A percentile compares a stretch with the other conserved stretches of the same genome.
Evolutionary conservation across 192 early-diverging fungal species (phyloP).

Genomic region (Thamnidium elegans): DNA sequence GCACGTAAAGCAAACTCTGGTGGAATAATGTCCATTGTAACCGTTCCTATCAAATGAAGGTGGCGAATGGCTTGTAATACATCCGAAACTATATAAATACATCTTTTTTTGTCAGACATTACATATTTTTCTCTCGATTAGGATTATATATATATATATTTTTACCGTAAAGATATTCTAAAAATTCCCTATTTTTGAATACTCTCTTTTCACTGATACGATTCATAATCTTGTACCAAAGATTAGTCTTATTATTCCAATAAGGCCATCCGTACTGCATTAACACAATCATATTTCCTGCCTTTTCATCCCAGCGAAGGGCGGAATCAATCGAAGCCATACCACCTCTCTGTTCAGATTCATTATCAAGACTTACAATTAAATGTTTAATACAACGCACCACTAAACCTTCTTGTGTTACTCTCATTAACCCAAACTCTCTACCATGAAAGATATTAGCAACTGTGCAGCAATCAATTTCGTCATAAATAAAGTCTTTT

Average conservation of each 20-base stretch:
- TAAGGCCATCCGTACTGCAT: slow-evolving; percentile 41
- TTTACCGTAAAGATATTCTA: slow-evolving; percentile 37
- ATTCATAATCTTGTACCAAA: slow-evolving; percentile 31
- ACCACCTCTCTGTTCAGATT: slow-evolving; percentile 25
- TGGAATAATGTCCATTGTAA: slow-evolving; percentile 33
- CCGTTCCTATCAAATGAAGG: slow-evolving; percentile 25
- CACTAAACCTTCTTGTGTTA: slow-evolving; percentile 31
- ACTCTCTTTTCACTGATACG: slow-evolving; percentile 31
- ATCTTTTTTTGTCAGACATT: not conserved
- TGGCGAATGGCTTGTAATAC: slow-evolving; percentile 26
- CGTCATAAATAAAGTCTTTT: slow-evolving; percentile 31
- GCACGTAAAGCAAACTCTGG: slow-evolving; percentile 30
- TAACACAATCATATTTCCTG: slow-evolving; percentile 32
- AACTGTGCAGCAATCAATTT: slow-evolving; percentile 26
- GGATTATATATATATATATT: not conserved
- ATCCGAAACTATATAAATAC: slow-evolving; percentile 22
- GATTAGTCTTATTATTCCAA: slow-evolving; percentile 27
- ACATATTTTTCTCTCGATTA: not conserved
- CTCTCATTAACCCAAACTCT: slow-evolving; percentile 36
- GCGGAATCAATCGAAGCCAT: slow-evolving; percentile 37
- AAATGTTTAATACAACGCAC: slow-evolving; percentile 39
- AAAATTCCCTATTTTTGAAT: slow-evolving; percentile 33
- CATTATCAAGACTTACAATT: slow-evolving; percentile 32
- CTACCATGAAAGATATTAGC: slow-evolving; percentile 24
- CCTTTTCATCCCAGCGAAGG: slow-evolving; percentile 36